phyloP scores from a whole-genome alignment of 257 asterid species.

The Cordia subcordata region DNA sequence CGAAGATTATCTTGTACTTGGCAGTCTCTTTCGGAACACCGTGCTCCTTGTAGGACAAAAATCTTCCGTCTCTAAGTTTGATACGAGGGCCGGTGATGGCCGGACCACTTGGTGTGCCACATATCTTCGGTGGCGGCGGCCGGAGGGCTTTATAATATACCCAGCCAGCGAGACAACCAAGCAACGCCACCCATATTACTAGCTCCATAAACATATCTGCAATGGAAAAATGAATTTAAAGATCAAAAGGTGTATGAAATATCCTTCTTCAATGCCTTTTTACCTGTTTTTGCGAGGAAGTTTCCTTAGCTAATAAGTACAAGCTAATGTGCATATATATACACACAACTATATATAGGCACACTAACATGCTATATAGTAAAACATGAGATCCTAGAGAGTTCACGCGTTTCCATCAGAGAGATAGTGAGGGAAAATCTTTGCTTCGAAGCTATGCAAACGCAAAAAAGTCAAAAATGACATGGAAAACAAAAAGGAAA shows the following conservation, averaged over 20 bases:
- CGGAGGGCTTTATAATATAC: slow-evolving; percentile 31
- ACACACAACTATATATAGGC: no score
- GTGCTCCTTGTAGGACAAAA: slow-evolving; percentile 65
- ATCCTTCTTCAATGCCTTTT: no score
- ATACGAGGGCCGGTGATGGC: slow-evolving; percentile 53
- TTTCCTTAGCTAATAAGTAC: no score
- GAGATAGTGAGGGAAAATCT: no score
- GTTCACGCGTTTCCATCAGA: no score
- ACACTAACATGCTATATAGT: no score
- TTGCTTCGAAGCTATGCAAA: no score
- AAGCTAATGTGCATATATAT: no score
- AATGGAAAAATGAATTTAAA: slow-evolving; percentile 2
- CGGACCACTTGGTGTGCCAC: slow-evolving; percentile 62
- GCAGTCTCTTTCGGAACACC: slow-evolving; percentile 72
- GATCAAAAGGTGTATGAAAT: not conserved
- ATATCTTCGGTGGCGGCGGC: slow-evolving; percentile 58
- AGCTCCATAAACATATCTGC: slow-evolving; percentile 50
- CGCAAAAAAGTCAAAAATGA: no score
- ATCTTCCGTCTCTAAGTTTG: slow-evolving; percentile 70
- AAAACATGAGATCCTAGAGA: no score
- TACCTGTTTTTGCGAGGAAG: no score
- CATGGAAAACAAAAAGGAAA: no score
- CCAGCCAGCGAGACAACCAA: slow-evolving; percentile 60
- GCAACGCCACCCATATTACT: slow-evolving; percentile 32
- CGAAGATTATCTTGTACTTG: slow-evolving; percentile 49